phyloP scores from a whole-genome alignment of 768 basidiomycete genomes.

The Leccinum obscurum region DNA sequence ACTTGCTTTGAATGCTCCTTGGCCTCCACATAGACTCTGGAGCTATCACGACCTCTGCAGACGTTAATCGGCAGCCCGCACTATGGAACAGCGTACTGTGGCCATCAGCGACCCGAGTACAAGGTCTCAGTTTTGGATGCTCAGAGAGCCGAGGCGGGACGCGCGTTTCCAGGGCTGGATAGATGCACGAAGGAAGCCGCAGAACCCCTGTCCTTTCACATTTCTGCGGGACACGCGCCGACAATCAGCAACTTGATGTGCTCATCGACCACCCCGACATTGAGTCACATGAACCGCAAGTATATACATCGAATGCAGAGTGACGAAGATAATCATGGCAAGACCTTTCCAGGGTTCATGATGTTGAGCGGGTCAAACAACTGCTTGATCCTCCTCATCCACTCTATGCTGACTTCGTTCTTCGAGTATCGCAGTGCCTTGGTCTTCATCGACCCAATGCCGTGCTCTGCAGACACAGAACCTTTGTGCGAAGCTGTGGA shows the following conservation, averaged over 20 bases:
- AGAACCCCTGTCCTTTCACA: slow-evolving; percentile 3
- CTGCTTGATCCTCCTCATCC: slow-evolving; percentile 89
- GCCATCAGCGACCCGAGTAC: slow-evolving; percentile 15
- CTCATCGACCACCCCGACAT: slow-evolving; percentile 5
- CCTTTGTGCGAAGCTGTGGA: slow-evolving; percentile 70
- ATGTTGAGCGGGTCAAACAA: slow-evolving; percentile 90
- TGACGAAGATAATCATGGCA: slow-evolving; percentile 30
- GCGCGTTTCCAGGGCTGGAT: slow-evolving; percentile 21
- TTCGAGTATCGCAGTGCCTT: slow-evolving; percentile 90
- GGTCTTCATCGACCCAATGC: slow-evolving; percentile 94
- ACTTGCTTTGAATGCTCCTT: slow-evolving; percentile 26
- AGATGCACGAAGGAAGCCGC: not conserved
- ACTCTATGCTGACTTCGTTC: slow-evolving; percentile 68
- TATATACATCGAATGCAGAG: not conserved
- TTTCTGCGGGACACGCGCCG: slow-evolving; percentile 12
- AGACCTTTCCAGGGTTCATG: slow-evolving; percentile 89
- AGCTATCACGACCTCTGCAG: slow-evolving; percentile 14
- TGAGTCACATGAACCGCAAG: not conserved
- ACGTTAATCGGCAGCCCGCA: not conserved
- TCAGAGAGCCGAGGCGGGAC: not conserved
- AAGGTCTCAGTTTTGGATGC: not conserved
- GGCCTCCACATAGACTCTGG: slow-evolving; percentile 16
- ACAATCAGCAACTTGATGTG: not conserved
- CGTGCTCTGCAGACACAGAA: slow-evolving; percentile 96
- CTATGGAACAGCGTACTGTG: slow-evolving; percentile 6